Conservation (phyloP, 148 eudicot species). For the Camellia granthamiana region DNA sequence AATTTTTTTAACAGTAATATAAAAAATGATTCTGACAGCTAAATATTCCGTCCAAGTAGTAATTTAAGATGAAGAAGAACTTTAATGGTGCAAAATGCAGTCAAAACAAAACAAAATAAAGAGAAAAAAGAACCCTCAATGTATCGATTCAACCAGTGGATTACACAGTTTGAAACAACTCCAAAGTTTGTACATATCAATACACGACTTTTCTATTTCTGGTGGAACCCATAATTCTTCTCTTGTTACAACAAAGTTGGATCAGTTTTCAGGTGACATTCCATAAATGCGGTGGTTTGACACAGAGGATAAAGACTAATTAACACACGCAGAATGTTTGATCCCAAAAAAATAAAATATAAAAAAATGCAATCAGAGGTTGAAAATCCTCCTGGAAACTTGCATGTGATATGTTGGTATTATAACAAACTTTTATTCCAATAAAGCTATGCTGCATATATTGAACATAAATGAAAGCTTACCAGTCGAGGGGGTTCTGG, state of each 20-base stretch:
- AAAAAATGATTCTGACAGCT: not conserved
- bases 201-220: not conserved
- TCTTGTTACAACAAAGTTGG: not conserved
- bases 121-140: not conserved
- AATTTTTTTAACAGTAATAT: slow-evolving; percentile 23
- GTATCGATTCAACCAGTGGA: not conserved
- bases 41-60: not conserved
- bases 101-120: not conserved
- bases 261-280: not conserved
- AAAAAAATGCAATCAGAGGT: not conserved
- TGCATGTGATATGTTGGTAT: not conserved
- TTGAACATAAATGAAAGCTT: not conserved
- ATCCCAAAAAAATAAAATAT: not conserved
- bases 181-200: not conserved
- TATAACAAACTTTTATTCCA: not conserved
- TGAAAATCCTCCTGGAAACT: not conserved
- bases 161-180: not conserved
- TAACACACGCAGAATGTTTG: not conserved
- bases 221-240: not conserved
- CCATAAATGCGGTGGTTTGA: not conserved
- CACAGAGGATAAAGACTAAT: not conserved
- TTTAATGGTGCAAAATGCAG: not conserved
- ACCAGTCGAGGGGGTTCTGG: slow-evolving; percentile 74
- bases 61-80: not conserved
- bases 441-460: not conserved